A percentile compares a stretch with the other conserved stretches of the same genome.
These are phyloP conservation scores for Cucurbita argyrosperma DNA, from an alignment of 306 rosid genomes.

Conservation along the genomic window DNA sequence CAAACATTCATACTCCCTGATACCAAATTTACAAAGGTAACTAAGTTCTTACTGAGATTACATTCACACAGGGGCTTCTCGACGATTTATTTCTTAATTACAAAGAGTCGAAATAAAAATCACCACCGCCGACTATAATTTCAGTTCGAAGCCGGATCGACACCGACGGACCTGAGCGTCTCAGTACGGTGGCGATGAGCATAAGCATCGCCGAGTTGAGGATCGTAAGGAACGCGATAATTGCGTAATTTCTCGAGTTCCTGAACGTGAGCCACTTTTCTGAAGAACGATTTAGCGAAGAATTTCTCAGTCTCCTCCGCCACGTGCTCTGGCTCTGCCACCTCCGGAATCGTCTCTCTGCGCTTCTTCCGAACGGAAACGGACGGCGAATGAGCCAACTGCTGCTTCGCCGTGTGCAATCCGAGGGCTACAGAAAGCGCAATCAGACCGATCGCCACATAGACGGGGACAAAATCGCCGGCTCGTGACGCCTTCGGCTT, in stretches of 20 bases:
- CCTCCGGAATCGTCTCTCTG: constrained; percentile 74
- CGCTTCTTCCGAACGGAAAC: constrained; percentile 57
- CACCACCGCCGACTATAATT: neutral
- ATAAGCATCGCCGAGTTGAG: constrained; percentile 24
- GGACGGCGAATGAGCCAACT: constrained; percentile 35
- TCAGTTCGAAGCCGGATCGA: constrained; percentile 7
- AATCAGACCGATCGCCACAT: constrained; percentile 62
- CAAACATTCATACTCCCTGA: too few relatives aligned
- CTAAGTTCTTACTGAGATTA: too few relatives aligned
- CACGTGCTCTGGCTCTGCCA: constrained; percentile 71
- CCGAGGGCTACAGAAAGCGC: constrained; percentile 27
- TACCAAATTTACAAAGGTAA: neutral
- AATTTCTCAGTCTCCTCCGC: constrained; percentile 27
- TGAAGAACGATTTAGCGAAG: constrained; percentile 29
- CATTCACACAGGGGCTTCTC: neutral
- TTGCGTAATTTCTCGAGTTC: constrained; percentile 20
- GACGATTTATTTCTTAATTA: neutral
- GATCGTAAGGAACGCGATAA: constrained; percentile 15
- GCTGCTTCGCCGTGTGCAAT: constrained; percentile 60
- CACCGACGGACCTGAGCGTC: constrained; percentile 48
- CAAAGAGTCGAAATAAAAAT: neutral
- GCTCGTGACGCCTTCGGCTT: constrained; percentile 1
- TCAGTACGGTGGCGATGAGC: constrained; percentile 31
- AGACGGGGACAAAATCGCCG: constrained; percentile 46
- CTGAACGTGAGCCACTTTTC: constrained; percentile 67